Evolutionary conservation across 2,329 filamentous ascomycete species (phyloP).

Genomic region (Drechslerella coelobrocha): DNA sequence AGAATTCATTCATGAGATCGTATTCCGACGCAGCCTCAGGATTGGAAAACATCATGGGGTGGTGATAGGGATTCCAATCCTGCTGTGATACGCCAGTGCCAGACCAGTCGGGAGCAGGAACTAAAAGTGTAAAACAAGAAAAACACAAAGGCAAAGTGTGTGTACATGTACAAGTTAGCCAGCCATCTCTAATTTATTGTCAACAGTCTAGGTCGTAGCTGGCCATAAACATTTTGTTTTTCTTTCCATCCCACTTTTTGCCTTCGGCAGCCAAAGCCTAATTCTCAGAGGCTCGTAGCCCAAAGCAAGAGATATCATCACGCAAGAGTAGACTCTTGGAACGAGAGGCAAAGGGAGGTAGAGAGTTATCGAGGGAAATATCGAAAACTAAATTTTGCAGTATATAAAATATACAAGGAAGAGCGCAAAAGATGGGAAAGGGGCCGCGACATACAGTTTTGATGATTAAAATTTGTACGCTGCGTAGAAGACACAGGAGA

Average conservation of each 20-base stretch:
- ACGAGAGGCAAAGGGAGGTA: conserved; percentile 23
- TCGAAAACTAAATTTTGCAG: too few species aligned
- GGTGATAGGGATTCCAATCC: conserved; percentile 66
- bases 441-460: conserved; percentile 52
- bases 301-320: conserved; percentile 36
- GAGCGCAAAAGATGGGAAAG: conserved; percentile 1
- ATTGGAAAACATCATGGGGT: conserved; percentile 92
- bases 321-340: conserved; percentile 33
- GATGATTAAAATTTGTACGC: conserved; percentile 53
- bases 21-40: conserved; percentile 96
- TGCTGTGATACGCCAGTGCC: conserved; percentile 83
- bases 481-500: conserved; percentile 53
- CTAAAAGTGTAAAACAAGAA: conserved; percentile 61
- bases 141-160: conserved; percentile 37
- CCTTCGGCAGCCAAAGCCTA: too few species aligned
- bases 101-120: conserved; percentile 80
- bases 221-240: too few species aligned
- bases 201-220: not conserved
- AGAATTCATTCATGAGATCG: conserved; percentile 87
- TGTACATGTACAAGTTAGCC: conserved; percentile 42
- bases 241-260: conserved; percentile 2
- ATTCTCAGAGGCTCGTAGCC: conserved; percentile 20
- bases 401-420: too few species aligned
- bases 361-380: not conserved
- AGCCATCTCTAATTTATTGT: conserved; percentile 32